Evolutionary conservation across 2,329 filamentous ascomycete genomes (phyloP).

Genomic region (Epichloe gansuensis): DNA sequence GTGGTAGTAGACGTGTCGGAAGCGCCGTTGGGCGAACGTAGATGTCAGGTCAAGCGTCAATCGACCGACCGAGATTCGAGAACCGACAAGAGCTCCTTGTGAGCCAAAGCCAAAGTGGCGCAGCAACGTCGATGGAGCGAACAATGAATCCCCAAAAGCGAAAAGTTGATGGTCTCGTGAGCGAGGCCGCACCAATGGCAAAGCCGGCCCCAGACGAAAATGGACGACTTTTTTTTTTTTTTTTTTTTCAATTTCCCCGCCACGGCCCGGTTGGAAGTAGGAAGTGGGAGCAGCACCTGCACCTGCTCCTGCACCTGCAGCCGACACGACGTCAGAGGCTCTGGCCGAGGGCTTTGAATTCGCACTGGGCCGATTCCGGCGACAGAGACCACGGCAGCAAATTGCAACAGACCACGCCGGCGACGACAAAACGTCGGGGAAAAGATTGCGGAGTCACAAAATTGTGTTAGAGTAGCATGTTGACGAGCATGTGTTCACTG

Average conservation of each 20-base stretch:
- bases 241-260: constrained; percentile 4
- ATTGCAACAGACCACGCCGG: neutral
- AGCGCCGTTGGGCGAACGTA: neutral
- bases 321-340: constrained; percentile 7
- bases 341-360: constrained; percentile 3
- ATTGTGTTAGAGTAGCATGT: neutral
- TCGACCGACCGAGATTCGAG: neutral
- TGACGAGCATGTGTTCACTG: neutral
- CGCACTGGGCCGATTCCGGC: constrained; percentile 6
- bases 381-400: neutral
- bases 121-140: neutral
- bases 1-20: neutral
- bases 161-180: constrained; percentile 1
- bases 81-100: neutral
- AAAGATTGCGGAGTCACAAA: neutral
- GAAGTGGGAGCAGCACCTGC: constrained; percentile 4
- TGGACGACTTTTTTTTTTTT: constrained; percentile 7
- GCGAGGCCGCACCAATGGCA: constrained; percentile 1
- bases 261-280: constrained; percentile 1
- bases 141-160: neutral
- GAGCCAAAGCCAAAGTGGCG: neutral
- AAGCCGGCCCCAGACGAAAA: neutral
- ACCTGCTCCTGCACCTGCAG: neutral
- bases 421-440: neutral
- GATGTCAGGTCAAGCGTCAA: neutral